These are phyloP conservation scores for Dentipellis fragilis DNA, from an alignment of 768 basidiomycete genomes.

Conservation along the genomic window DNA sequence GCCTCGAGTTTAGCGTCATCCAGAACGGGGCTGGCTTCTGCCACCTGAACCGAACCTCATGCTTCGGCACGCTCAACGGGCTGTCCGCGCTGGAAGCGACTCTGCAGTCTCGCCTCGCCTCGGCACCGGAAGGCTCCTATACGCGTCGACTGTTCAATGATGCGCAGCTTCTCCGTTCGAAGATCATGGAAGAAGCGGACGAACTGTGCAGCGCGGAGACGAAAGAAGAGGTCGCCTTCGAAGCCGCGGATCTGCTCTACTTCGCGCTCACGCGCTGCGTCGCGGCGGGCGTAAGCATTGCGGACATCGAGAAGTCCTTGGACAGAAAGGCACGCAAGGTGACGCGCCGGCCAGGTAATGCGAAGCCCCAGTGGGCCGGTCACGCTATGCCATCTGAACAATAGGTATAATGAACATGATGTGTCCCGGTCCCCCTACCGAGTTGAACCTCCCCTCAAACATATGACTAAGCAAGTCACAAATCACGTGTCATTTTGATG, in stretches of 20 bases:
- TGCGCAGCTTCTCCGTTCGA: constrained; percentile 70
- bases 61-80: constrained; percentile 80
- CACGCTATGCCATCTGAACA: too few species aligned
- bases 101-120: constrained; percentile 55
- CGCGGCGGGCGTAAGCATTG: constrained; percentile 68
- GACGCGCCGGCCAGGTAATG: constrained; percentile 81
- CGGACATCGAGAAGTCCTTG: constrained; percentile 76
- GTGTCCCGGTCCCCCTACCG: too few species aligned
- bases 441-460: too few species aligned
- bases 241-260: constrained; percentile 92
- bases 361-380: constrained; percentile 75
- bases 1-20: constrained; percentile 82
- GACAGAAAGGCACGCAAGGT: constrained; percentile 82
- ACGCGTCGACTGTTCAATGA: constrained; percentile 82
- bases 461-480: too few species aligned
- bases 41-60: constrained; percentile 78
- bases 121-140: constrained; percentile 87
- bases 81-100: constrained; percentile 74
- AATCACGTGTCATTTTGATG: too few species aligned
- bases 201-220: constrained; percentile 82
- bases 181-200: constrained; percentile 98
- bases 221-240: constrained; percentile 80
- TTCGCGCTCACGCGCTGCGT: constrained; percentile 84
- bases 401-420: too few species aligned
- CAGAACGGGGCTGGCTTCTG: constrained; percentile 92